phyloP scores from a whole-genome alignment of 2,329 filamentous ascomycete species.

The Phaeomoniella chlamydospora region DNA sequence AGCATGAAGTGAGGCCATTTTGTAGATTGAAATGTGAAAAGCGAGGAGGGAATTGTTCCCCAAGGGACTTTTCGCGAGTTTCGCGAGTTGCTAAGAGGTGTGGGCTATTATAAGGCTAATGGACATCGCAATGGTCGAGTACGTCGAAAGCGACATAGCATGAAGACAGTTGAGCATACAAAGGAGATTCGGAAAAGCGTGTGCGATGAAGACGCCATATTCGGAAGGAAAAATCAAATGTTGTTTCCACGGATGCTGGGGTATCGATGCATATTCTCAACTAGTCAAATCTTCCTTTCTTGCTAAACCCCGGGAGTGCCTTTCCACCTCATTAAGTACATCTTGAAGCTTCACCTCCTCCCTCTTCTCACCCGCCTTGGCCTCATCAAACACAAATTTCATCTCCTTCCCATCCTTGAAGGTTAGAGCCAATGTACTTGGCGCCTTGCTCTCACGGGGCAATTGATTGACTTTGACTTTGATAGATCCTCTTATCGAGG shows the following conservation, averaged over 20 bases:
- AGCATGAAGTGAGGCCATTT: too few species aligned
- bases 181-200: too few species aligned
- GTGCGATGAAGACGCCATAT: too few species aligned
- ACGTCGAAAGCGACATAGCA: too few species aligned
- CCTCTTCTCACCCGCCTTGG: conserved; percentile 36
- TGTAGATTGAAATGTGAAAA: too few species aligned
- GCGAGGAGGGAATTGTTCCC: too few species aligned
- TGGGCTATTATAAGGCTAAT: too few species aligned
- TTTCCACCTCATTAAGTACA: conserved; percentile 74
- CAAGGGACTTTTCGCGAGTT: too few species aligned
- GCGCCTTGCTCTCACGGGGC: conserved; percentile 44
- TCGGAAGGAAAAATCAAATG: too few species aligned
- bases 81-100: too few species aligned
- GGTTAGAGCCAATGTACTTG: conserved; percentile 58
- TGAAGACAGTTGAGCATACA: too few species aligned
- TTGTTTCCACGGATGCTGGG: not conserved
- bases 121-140: too few species aligned
- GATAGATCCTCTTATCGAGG: conserved; percentile 61
- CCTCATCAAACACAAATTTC: conserved; percentile 34
- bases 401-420: conserved; percentile 96
- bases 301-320: conserved; percentile 70
- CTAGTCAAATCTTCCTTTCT: conserved; percentile 65
- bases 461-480: conserved; percentile 66
- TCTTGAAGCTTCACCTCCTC: conserved; percentile 71
- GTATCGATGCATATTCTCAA: conserved; percentile 8